Percentiles rank a stretch among this genome's conserved stretches.
Conservation (phyloP, 495 filamentous ascomycete species). For the Neurospora discreta region DNA sequence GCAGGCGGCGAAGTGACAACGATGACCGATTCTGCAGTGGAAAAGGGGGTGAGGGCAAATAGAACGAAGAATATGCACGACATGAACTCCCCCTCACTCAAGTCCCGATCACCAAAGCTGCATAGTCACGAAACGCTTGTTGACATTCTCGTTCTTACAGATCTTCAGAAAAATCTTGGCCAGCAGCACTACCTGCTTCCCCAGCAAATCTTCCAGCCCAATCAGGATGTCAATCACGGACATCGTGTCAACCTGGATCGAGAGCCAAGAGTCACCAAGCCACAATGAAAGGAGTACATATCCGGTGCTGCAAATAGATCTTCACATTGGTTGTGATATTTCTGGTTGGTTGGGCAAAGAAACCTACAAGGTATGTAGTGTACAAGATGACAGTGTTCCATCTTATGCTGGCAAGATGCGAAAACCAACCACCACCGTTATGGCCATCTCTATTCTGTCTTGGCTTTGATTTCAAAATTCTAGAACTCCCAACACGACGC, state of each 20-base stretch:
- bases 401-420: background rate
- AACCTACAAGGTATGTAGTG: background rate
- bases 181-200: background rate
- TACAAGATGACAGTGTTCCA: background rate
- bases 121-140: background rate
- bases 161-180: background rate
- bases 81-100: background rate
- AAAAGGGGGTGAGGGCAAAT: background rate
- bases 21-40: background rate
- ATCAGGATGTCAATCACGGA: too few species aligned
- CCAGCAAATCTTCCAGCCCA: too few species aligned
- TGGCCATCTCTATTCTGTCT: background rate
- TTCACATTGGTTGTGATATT: background rate
- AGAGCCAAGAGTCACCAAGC: background rate
- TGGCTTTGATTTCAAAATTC: background rate
- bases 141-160: background rate
- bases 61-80: background rate
- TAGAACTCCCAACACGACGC: background rate
- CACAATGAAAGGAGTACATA: background rate
- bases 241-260: too few species aligned
- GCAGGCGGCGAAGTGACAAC: too few species aligned
- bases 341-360: background rate
- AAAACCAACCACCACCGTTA: background rate
- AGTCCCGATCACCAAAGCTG: background rate
- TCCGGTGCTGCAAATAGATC: background rate